These are phyloP conservation scores for Solanum sparsipilum DNA, from an alignment of 257 asterid species.

Conservation along the genomic window DNA sequence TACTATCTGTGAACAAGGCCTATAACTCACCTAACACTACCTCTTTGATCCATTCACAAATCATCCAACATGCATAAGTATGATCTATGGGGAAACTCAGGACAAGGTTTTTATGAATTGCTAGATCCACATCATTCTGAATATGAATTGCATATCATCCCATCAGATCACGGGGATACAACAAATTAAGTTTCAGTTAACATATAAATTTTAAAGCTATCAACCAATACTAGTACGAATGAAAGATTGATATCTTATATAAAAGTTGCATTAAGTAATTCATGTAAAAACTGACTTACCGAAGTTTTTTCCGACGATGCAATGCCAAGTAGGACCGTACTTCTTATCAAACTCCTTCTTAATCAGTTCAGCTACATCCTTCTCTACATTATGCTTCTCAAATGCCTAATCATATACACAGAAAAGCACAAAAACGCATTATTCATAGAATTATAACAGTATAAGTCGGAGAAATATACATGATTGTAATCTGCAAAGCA, in stretches of 20 bases:
- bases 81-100: not conserved
- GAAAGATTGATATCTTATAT: not conserved
- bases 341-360: constrained; percentile 91
- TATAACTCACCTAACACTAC: not conserved
- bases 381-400: constrained; percentile 80
- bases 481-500: not conserved
- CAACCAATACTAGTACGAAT: not conserved
- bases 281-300: constrained; percentile 27
- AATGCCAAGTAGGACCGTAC: constrained; percentile 98
- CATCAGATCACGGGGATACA: not conserved
- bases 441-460: not conserved
- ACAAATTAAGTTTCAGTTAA: not conserved
- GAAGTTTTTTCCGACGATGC: constrained; percentile 97
- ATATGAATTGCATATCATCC: not conserved
- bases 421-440: not conserved
- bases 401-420: constrained; percentile 48
- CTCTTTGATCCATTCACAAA: not conserved
- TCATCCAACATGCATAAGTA: not conserved
- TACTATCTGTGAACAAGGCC: not conserved
- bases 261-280: not conserved
- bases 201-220: not conserved
- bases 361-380: constrained; percentile 92
- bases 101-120: not conserved
- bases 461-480: not conserved
- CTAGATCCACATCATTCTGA: not conserved